Percentiles rank a stretch among this genome's conserved stretches.
phyloP scores from a whole-genome alignment of 345 rosid genomes.

The Erodium maritimum region DNA sequence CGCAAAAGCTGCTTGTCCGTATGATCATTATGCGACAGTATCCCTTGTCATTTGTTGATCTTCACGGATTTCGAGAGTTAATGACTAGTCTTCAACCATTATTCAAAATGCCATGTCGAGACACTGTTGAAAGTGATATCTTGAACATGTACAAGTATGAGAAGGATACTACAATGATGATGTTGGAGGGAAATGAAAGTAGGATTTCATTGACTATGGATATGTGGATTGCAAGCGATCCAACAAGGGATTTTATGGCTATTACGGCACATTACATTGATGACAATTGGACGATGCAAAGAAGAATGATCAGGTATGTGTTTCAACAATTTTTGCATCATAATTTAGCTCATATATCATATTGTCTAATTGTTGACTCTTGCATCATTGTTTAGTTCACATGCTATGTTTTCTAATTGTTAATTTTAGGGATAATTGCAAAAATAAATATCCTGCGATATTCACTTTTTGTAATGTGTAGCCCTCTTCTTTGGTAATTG shows the following conservation, averaged over 20 bases:
- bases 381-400: no score
- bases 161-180: background rate
- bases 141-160: constrained; percentile 1
- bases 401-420: no score
- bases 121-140: constrained; percentile 4
- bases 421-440: no score
- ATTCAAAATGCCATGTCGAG: background rate
- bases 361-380: no score
- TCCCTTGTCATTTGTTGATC: background rate
- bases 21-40: constrained; percentile 6
- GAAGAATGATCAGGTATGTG: background rate
- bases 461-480: no score
- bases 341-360: no score
- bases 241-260: constrained; percentile 3
- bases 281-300: background rate
- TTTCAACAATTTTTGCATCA: no score
- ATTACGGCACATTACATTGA: constrained; percentile 5
- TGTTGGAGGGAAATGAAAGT: background rate
- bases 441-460: no score
- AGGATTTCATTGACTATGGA: background rate
- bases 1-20: background rate
- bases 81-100: background rate
- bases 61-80: background rate
- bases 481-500: no score
- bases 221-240: constrained; percentile 4